Evolutionary conservation across 371 early-diverging fungal species (phyloP).

Genomic region (Mucor irregularis): DNA sequence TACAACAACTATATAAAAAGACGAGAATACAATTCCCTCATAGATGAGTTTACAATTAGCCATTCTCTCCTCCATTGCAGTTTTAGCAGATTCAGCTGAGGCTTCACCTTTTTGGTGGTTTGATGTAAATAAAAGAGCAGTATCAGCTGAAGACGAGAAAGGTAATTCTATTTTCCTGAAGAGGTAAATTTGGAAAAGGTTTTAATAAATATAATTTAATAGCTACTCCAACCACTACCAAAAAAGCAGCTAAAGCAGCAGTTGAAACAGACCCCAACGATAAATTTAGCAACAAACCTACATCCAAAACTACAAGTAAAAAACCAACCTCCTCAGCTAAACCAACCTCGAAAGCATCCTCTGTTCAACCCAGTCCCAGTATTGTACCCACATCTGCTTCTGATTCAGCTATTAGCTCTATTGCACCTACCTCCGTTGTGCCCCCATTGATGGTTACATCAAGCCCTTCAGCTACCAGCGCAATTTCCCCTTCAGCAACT

Average conservation of each 20-base stretch:
- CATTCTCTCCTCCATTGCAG: conserved; percentile 16
- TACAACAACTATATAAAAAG: neutral
- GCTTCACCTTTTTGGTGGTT: conserved; percentile 11
- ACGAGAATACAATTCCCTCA: neutral
- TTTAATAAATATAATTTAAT: too few relatives aligned
- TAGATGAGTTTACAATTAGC: conserved; percentile 12
- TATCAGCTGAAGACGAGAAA: neutral
- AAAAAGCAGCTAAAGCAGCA: neutral
- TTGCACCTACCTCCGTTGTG: neutral
- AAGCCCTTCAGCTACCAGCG: neutral
- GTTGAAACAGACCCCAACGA: neutral
- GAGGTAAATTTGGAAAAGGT: too few relatives aligned
- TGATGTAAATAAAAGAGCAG: neutral
- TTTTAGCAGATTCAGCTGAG: conserved; percentile 8
- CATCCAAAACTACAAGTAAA: neutral
- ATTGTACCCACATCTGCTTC: neutral
- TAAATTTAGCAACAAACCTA: neutral
- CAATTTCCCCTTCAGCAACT: neutral
- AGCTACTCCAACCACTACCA: neutral
- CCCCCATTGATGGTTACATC: neutral
- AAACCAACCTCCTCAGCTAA: neutral
- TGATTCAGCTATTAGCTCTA: neutral
- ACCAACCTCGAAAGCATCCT: neutral
- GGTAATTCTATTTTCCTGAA: neutral
- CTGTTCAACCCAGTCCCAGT: neutral